phyloP scores from a whole-genome alignment of 371 early-diverging fungal genomes.

The Catenaria anguillulae region DNA sequence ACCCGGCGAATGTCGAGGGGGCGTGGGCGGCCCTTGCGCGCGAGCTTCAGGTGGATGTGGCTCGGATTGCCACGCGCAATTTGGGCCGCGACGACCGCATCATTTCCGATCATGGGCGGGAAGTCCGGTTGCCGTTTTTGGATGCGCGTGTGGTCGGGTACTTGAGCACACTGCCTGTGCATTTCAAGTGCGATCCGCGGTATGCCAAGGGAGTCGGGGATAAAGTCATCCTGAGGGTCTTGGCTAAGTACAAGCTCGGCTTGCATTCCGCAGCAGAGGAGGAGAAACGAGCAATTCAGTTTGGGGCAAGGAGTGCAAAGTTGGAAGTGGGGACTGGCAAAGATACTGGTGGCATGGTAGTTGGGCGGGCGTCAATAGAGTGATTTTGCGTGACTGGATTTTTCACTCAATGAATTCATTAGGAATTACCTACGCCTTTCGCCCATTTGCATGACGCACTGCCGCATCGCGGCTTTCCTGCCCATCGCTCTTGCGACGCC shows the following conservation, averaged over 20 bases:
- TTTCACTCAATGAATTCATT: too few relatives aligned
- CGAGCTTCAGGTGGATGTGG: conserved; percentile 70
- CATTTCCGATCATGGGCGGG: conserved; percentile 71
- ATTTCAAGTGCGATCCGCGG: conserved; percentile 59
- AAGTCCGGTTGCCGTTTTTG: conserved; percentile 82
- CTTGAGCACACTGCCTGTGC: conserved; percentile 51
- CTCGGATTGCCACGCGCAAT: conserved; percentile 69
- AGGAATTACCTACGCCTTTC: too few relatives aligned
- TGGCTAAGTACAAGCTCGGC: conserved; percentile 14
- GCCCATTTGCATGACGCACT: too few relatives aligned
- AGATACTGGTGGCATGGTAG: background rate
- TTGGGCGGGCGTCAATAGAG: too few relatives aligned
- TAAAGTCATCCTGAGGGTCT: conserved; percentile 64
- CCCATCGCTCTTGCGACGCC: too few relatives aligned
- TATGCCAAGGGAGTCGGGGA: conserved; percentile 74
- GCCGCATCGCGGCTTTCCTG: too few relatives aligned
- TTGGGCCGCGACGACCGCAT: conserved; percentile 89
- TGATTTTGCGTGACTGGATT: too few relatives aligned
- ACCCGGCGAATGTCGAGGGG: conserved; percentile 17
- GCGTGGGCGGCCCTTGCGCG: conserved; percentile 48
- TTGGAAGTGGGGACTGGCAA: background rate
- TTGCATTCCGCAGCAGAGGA: conserved; percentile 25
- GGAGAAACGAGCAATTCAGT: conserved; percentile 89
- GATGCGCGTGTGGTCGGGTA: conserved; percentile 49
- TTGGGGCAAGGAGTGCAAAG: conserved; percentile 54